phyloP scores from a whole-genome alignment of 2,329 filamentous ascomycete genomes.

The Aschersonia sp. region DNA sequence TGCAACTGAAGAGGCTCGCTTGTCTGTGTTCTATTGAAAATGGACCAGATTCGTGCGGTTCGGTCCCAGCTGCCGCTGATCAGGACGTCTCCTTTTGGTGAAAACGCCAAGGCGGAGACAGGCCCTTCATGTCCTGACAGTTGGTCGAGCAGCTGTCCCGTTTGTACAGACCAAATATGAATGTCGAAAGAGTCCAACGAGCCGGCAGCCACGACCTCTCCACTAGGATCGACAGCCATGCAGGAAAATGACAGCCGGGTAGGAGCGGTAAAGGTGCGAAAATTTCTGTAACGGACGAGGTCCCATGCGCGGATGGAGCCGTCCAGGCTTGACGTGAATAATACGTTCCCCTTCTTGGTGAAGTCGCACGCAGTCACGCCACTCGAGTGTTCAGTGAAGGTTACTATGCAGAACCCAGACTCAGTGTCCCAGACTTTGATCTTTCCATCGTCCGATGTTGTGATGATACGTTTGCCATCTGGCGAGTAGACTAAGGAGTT shows the following conservation, averaged over 20 bases:
- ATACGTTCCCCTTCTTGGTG: constrained; percentile 83
- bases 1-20: constrained; percentile 88
- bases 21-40: constrained; percentile 87
- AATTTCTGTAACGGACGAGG: constrained; percentile 88
- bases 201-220: constrained; percentile 89
- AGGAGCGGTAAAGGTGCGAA: constrained; percentile 91
- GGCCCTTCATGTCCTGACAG: constrained; percentile 89
- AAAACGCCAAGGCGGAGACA: constrained; percentile 76
- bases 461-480: constrained; percentile 85
- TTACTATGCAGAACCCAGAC: constrained; percentile 95
- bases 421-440: constrained; percentile 97
- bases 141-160: constrained; percentile 83
- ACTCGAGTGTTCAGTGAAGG: constrained; percentile 92
- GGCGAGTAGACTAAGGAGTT: constrained; percentile 88
- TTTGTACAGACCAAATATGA: constrained; percentile 97
- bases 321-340: constrained; percentile 91
- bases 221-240: constrained; percentile 90
- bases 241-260: constrained; percentile 85
- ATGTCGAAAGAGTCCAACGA: constrained; percentile 95
- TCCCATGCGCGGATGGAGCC: constrained; percentile 95
- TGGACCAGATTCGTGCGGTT: constrained; percentile 90
- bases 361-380: constrained; percentile 92
- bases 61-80: constrained; percentile 95
- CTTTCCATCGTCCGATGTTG: constrained; percentile 90
- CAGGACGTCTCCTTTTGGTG: constrained; percentile 69